Evolutionary conservation across 1,284 basidiomycete species (phyloP), one percentile per base, ranked within the genome.

Genomic region (Rhodotorula sp.): DNA sequence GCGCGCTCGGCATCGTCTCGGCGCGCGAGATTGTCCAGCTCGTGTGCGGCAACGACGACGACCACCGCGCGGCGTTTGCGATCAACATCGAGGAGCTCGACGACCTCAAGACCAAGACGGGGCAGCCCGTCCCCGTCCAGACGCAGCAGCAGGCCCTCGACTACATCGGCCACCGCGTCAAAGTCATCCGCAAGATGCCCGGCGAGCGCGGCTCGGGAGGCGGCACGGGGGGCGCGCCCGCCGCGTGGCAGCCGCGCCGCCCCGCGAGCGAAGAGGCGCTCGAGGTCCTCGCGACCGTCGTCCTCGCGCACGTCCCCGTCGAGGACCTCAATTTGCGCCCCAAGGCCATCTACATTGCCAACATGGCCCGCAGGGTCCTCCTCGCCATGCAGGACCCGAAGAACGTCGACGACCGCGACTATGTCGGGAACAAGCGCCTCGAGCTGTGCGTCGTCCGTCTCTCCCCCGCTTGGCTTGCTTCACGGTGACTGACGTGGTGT

Each of bases 341-440:
- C 17, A 99, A 99, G 81, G 93, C 94, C 44, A 92, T 99, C 78
- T 99, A 99, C 82, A 91, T 99, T 49, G 95, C 93, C 2, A 97
- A 93, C 1, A 99, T 99, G 97, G 94, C 94, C 0, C 87, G 97
- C 42, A 86, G 97, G 63, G 97, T 99, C 5, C 85, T 99, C 66
- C 93, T 95, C 90, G 93, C 93, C 44, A 93, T 98, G 89, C 88
- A 93, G 67, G 93, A 99, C 81, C 91, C 93, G 81, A 95, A 90
- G 79, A 93, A 95, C 88, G 93, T 98, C 16, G 97, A 99, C 79
- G 97, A 99, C 82, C 88, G 97, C 56, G 97, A 99, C 82, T 99
- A 99, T 81, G 97, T 99, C 74, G 97, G 97, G 56, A 99, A 99
- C 84, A 99, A 99, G 84, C 91, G 97, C 70, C 85, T 99, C 53